A percentile compares a stretch with the other conserved stretches of the same genome.
Conservation (phyloP, 148 eudicot genomes). For the Silene conica region DNA sequence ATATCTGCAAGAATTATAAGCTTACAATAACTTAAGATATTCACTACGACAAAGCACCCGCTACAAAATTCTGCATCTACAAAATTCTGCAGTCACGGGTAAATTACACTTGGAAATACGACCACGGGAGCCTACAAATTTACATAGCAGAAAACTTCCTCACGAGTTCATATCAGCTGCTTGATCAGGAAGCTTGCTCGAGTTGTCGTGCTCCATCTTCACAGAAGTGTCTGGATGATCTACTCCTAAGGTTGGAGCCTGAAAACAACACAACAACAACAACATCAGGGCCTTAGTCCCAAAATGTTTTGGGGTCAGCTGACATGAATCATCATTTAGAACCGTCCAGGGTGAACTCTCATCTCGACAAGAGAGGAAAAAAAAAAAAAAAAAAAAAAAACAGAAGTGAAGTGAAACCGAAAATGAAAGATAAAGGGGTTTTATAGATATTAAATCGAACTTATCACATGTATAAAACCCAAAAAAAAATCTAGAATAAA, state of each 20-base stretch:
- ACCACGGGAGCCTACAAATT: slow-evolving; percentile 17
- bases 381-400: background rate
- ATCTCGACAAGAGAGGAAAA: no score
- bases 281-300: no score
- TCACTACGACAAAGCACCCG: background rate
- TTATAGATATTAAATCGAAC: no score
- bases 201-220: slow-evolving; percentile 48
- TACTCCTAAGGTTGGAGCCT: slow-evolving; percentile 30
- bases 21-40: background rate
- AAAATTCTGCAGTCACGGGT: slow-evolving; percentile 2
- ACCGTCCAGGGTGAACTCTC: no score
- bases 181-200: slow-evolving; percentile 41
- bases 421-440: no score
- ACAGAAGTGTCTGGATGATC: slow-evolving; percentile 30
- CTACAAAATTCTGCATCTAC: slow-evolving; percentile 3
- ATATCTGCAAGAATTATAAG: background rate
- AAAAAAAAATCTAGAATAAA: no score
- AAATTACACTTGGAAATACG: slow-evolving; percentile 14
- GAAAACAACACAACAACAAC: no score
- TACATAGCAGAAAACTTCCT: slow-evolving; percentile 20
- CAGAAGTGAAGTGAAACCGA: no score
- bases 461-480: no score
- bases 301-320: no score
- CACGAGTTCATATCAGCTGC: slow-evolving; percentile 30
- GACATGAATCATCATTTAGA: no score